phyloP scores from a whole-genome alignment of 2,329 filamentous ascomycete species.

The Aspergillus sp. region DNA sequence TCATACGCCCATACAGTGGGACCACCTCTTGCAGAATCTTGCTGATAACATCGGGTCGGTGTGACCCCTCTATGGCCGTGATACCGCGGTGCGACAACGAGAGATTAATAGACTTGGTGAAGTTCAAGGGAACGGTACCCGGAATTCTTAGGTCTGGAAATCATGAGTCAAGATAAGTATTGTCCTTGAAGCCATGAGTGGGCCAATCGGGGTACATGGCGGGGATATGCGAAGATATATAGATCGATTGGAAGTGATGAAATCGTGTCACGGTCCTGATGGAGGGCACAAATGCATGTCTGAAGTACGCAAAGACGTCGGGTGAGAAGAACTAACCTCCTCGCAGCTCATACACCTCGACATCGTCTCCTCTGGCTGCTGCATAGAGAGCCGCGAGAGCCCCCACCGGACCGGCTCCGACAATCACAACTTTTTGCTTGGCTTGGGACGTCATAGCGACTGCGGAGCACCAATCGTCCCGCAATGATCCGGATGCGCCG shows the following conservation, averaged over 20 bases:
- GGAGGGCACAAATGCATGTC: background rate
- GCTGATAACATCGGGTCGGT: constrained; percentile 69
- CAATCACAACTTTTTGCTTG: constrained; percentile 74
- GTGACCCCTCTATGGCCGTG: constrained; percentile 77
- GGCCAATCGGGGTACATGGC: background rate
- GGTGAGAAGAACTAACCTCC: constrained; percentile 66
- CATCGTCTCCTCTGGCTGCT: constrained; percentile 81
- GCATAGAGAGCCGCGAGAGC: constrained; percentile 92
- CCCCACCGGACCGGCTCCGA: constrained; percentile 92
- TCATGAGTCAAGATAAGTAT: constrained; percentile 16
- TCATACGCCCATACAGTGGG: constrained; percentile 96
- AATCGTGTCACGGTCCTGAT: background rate
- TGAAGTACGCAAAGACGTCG: background rate
- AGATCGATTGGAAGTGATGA: background rate
- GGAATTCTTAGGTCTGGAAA: constrained; percentile 80
- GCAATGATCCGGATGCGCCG: background rate
- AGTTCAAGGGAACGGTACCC: constrained; percentile 83
- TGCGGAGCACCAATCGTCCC: background rate
- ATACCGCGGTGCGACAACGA: constrained; percentile 93
- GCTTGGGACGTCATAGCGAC: constrained; percentile 21
- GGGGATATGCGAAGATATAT: background rate
- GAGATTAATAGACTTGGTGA: constrained; percentile 98
- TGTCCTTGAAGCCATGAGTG: background rate
- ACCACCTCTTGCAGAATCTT: constrained; percentile 78
- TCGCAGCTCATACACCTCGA: constrained; percentile 92